Evolutionary conservation across 345 rosid species (phyloP), one percentile per base, ranked within the genome.

Genomic region (Eucalyptus lansdowneana): DNA sequence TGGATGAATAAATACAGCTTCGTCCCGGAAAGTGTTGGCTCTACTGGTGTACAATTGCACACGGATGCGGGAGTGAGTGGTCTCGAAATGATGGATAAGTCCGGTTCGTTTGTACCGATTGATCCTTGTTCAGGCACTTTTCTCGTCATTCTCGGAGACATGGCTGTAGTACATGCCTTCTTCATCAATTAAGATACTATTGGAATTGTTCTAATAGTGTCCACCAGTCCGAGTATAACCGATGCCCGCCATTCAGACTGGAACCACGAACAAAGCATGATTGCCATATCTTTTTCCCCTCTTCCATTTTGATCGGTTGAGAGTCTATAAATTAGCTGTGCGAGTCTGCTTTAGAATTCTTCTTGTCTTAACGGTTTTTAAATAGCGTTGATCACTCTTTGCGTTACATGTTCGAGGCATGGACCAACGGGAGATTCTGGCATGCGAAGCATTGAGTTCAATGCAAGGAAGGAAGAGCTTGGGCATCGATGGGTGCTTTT

Each of bases 1-100:
- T 92, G 99, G 94, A 96, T 97, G 37, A 97, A 95, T 91, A 96
- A 96, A 96, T 96, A 96, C 92, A 92, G 94, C 91, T 97, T 97
- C 90, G 89, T 94, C 86, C 96, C 96, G 0, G 94, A 96, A 89
- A 86, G 94, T 0, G 93, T 96, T 1, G 99, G 99, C 87, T 93
- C 92, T 40, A 62, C 92, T 7, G 98, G 99, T 24, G 97, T 95
- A 29, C 98, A 95, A 88, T 76, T 96, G 21, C 99, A 97, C 90
- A 96, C 99, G 0, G 99, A 96, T 92, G 95, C 96, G 0, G 96
- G 99, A 2, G 95, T 96, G 54, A 96, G 96, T 8, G 97, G 99
- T 4, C 96, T 95, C 40, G 95, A 97, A 91, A 97, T 94, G 60
- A 95, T 96, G 95, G 94, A 95, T 88, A 89, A n/a, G 47, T 89